Evolutionary conservation across 1,139 yeast genomes (phyloP).

Genomic region (Saccharomycopsis hybrid): DNA sequence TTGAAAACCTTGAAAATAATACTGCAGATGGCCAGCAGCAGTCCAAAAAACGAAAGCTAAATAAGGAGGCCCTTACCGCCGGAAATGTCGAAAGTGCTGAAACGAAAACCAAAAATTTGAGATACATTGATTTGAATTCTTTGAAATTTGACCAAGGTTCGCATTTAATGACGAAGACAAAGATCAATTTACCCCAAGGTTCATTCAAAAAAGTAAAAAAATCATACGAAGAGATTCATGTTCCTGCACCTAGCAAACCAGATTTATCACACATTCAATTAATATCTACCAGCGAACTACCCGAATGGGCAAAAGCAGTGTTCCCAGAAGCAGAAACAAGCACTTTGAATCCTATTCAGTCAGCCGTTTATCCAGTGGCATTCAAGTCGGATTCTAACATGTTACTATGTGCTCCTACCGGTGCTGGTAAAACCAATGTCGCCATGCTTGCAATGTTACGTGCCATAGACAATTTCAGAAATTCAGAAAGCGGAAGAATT

Average conservation of each 20-base stretch:
- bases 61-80: constrained; percentile 5
- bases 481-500: constrained; percentile 45
- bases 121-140: constrained; percentile 55
- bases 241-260: constrained; percentile 66
- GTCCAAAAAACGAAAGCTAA: constrained; percentile 25
- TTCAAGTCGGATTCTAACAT: constrained; percentile 90
- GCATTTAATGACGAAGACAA: constrained; percentile 58
- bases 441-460: constrained; percentile 81
- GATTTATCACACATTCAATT: constrained; percentile 21
- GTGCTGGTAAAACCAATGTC: constrained; percentile 99
- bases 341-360: constrained; percentile 81
- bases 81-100: constrained; percentile 20
- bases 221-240: constrained; percentile 77
- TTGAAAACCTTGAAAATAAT: constrained; percentile 22
- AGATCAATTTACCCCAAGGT: constrained; percentile 73
- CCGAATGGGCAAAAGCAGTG: constrained; percentile 74
- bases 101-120: constrained; percentile 34
- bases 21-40: constrained; percentile 11
- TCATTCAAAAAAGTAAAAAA: constrained; percentile 71
- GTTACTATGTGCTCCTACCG: constrained; percentile 98
- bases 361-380: constrained; percentile 87
- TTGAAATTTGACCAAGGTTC: constrained; percentile 68
- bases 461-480: constrained; percentile 53
- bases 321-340: constrained; percentile 66
- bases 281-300: constrained; percentile 47